These are phyloP conservation scores for Auricularia cornea DNA, from an alignment of 768 basidiomycete genomes.

Conservation along the genomic window DNA sequence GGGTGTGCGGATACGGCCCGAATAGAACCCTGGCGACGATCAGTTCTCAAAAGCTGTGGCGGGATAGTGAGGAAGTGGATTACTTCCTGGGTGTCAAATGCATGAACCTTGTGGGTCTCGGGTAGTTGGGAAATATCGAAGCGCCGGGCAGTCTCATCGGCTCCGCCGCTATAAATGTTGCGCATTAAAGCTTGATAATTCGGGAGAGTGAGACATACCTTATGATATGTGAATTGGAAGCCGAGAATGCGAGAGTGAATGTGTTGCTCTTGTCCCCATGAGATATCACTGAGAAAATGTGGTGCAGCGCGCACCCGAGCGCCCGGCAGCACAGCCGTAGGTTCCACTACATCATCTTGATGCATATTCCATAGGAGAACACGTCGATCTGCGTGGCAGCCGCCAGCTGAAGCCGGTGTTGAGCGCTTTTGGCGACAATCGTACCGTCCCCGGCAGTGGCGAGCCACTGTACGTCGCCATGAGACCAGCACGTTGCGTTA, in stretches of 20 bases:
- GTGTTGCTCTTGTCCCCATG: conserved; percentile 47
- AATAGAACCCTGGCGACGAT: not conserved
- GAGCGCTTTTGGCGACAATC: conserved; percentile 32
- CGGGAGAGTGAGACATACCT: conserved; percentile 40
- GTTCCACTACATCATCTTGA: conserved; percentile 34
- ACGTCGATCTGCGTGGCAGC: conserved; percentile 46
- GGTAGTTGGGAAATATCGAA: conserved; percentile 1
- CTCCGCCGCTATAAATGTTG: conserved; percentile 1
- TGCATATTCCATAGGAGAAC: conserved; percentile 62
- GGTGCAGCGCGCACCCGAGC: not conserved
- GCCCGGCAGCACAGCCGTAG: conserved; percentile 32
- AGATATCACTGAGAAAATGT: not conserved
- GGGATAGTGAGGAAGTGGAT: not conserved
- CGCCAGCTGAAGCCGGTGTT: not conserved
- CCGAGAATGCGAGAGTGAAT: conserved; percentile 63
- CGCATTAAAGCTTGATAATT: not conserved
- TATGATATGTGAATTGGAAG: conserved; percentile 52
- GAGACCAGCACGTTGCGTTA: conserved; percentile 55
- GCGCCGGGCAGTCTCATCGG: conserved; percentile 3
- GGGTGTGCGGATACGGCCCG: not conserved
- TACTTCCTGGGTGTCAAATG: not conserved
- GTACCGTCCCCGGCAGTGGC: conserved; percentile 55
- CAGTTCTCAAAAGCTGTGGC: not conserved
- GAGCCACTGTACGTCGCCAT: conserved; percentile 50
- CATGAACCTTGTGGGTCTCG: not conserved